These are phyloP conservation scores for Epicoccum sorghinum DNA, from an alignment of 2,329 filamentous ascomycete species.

Conservation along the genomic window DNA sequence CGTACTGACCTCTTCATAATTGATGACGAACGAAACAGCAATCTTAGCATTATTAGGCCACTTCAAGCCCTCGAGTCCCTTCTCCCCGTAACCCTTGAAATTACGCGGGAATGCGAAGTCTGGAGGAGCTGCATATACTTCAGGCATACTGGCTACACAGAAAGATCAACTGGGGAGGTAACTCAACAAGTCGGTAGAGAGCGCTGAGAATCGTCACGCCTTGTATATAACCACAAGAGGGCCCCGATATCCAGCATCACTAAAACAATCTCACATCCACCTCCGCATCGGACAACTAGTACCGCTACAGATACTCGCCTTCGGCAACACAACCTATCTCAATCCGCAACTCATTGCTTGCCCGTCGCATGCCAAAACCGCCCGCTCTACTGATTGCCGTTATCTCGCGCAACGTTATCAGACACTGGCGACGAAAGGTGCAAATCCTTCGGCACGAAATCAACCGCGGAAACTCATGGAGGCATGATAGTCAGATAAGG, in stretches of 20 bases:
- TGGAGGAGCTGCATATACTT: conserved; percentile 31
- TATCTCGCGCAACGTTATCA: conserved; percentile 7
- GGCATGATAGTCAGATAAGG: no score
- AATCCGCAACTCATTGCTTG: neutral
- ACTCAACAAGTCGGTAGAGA: neutral
- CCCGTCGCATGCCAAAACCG: neutral
- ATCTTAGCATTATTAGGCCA: conserved; percentile 42
- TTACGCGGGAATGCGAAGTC: conserved; percentile 40
- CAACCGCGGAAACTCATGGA: no score
- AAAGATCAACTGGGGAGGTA: neutral
- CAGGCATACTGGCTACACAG: conserved; percentile 23
- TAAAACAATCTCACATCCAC: neutral
- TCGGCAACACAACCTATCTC: neutral
- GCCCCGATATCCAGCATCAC: neutral
- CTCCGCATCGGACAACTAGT: neutral
- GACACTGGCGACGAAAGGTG: no score
- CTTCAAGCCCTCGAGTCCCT: conserved; percentile 41
- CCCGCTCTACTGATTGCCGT: neutral
- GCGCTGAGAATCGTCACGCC: neutral
- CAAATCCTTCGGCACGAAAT: no score
- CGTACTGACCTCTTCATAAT: conserved; percentile 5
- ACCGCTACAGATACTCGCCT: neutral
- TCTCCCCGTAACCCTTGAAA: conserved; percentile 54
- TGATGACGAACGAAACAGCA: conserved; percentile 47
- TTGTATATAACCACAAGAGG: neutral